Conservation (phyloP, 2,329 filamentous ascomycete species). For the Penicillium sp. region DNA sequence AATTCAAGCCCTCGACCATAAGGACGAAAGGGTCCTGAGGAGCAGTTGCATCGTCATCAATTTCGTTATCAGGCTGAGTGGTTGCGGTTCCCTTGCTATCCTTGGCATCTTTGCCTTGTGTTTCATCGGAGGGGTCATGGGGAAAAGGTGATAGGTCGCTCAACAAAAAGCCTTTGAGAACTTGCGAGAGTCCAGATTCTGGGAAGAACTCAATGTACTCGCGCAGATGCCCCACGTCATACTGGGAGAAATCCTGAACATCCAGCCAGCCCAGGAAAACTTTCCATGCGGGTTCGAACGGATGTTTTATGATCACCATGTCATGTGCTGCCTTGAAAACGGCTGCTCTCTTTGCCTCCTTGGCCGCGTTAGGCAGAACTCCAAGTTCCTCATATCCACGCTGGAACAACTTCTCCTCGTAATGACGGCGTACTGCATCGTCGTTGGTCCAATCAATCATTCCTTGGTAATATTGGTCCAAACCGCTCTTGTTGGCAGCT, state of each 20-base stretch:
- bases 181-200: slow-evolving; percentile 74
- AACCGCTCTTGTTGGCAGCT: slow-evolving; percentile 68
- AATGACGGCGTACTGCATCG: slow-evolving; percentile 76
- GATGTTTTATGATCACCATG: slow-evolving; percentile 95
- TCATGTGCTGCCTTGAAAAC: slow-evolving; percentile 77
- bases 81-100: neutral
- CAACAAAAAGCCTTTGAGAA: slow-evolving; percentile 76
- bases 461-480: slow-evolving; percentile 77
- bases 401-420: slow-evolving; percentile 85
- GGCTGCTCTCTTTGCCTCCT: slow-evolving; percentile 66
- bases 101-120: slow-evolving; percentile 36
- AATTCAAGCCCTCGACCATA: slow-evolving; percentile 70
- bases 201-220: slow-evolving; percentile 84
- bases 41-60: slow-evolving; percentile 34
- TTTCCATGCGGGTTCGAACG: slow-evolving; percentile 85
- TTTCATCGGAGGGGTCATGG: slow-evolving; percentile 44
- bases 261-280: slow-evolving; percentile 89
- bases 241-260: slow-evolving; percentile 66
- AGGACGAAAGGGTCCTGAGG: slow-evolving; percentile 77
- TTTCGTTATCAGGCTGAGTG: slow-evolving; percentile 35
- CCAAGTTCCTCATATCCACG: slow-evolving; percentile 75
- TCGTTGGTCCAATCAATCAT: slow-evolving; percentile 88
- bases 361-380: slow-evolving; percentile 65
- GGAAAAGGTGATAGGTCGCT: slow-evolving; percentile 84
- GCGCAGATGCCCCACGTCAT: slow-evolving; percentile 73